Base-by-base conservation (phyloP, 1,284 basidiomycete genomes). In the Hypsizygus ulmarius region DNA sequence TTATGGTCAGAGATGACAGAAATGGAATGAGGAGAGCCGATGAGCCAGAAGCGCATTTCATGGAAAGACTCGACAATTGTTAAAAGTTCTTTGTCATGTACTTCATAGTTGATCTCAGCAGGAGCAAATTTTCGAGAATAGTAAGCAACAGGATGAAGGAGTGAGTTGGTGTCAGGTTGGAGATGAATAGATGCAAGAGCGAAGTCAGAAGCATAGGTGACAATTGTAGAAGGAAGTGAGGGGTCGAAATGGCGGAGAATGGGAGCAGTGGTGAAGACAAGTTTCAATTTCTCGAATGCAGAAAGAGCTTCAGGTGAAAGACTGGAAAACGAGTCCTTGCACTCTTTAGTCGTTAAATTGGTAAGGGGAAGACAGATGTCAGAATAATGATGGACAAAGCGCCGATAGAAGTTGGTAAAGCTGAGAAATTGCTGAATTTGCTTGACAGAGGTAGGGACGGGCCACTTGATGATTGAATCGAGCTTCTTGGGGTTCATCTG, bases 181-280 rank as follows among this genome's bases (percentile, higher is more conserved):
- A 65, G 51, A n/a, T 28, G 43, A n/a, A 73, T 58, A 14, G 58
- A 61, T 6, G 61, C 57, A 2, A 69, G 46, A 8, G 68, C 63
- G 42, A 61, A 71, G 50, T 71, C 62, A 1, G 65, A 71, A 12
- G 66, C 57, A 35, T 71, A 64, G 11, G 67, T 64, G 33, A 59
- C 54, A 12, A 79, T 25, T 6, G 64, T 61, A 28, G 57, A 50
- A 5, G 64, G 64, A 14, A 52, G 39, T 1, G 42, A 30, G 9
- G 71, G 70, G 42, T 72, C 52, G 51, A 64, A 77, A 47, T 73
- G 69, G 4, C 45, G 50, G 0, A 77, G 63, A 15, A 77, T 54
- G 1, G 66, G 67, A 9, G 66, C 59, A 3, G 62, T 50, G 3
- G 62, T 64, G 51, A 77, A 70, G 3, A 55, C 46, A 3, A 21